A percentile compares a stretch with the other conserved stretches of the same genome.
phyloP scores from a whole-genome alignment of 75 land plant genomes.

The Sequoia sempervirens region DNA sequence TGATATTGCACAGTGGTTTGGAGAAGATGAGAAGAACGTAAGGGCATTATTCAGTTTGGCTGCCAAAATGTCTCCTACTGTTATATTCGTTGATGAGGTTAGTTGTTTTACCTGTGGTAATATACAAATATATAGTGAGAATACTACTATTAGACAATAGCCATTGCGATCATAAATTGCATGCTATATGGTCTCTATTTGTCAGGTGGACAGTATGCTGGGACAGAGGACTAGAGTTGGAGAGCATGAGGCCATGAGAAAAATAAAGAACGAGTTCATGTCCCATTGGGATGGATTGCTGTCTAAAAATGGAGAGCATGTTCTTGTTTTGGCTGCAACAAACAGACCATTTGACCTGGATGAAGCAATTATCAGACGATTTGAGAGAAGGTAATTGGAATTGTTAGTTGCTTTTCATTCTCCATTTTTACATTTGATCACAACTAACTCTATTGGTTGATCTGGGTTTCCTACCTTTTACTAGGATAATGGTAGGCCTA shows the following conservation, averaged over 20 bases:
- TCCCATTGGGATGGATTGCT: constrained; percentile 46
- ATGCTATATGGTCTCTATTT: background rate
- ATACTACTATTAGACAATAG: background rate
- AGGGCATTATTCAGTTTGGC: constrained; percentile 45
- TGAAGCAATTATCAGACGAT: constrained; percentile 45
- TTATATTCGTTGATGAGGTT: constrained; percentile 48
- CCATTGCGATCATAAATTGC: background rate
- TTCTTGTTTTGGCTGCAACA: constrained; percentile 42
- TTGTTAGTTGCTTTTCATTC: background rate
- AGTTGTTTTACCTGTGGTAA: background rate
- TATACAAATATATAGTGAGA: background rate
- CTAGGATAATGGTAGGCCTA: constrained; percentile 39
- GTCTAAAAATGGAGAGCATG: constrained; percentile 28
- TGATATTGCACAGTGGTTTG: constrained; percentile 43
- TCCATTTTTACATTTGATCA: background rate
- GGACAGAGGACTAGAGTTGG: constrained; percentile 35
- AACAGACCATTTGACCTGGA: constrained; percentile 54
- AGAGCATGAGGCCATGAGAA: constrained; percentile 47
- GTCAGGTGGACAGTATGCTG: constrained; percentile 53
- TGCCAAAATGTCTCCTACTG: constrained; percentile 46
- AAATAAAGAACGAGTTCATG: constrained; percentile 51
- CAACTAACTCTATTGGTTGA: background rate
- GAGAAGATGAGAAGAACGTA: constrained; percentile 52
- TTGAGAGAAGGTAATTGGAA: constrained; percentile 37
- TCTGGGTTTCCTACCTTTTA: background rate